phyloP scores from a whole-genome alignment of 192 early-diverging fungal species.

The Coemansia sp. region DNA sequence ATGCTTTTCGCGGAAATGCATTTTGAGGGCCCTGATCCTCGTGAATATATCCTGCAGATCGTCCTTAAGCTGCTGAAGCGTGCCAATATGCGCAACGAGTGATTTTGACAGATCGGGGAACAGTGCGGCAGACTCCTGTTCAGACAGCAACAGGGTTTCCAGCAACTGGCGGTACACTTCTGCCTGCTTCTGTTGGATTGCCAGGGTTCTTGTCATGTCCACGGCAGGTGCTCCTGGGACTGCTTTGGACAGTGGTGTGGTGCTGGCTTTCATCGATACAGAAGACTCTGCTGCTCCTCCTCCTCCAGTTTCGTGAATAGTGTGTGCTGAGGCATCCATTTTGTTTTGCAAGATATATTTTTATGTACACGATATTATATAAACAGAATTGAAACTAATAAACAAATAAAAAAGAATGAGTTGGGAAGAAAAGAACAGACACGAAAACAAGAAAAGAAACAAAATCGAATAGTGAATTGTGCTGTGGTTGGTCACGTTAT shows the following conservation, averaged over 20 bases:
- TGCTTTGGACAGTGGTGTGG: conserved; percentile 14
- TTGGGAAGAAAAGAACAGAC: neutral
- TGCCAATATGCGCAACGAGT: conserved; percentile 22
- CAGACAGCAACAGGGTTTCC: conserved; percentile 27
- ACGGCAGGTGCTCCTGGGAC: conserved; percentile 34
- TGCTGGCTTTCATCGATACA: neutral
- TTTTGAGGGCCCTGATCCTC: conserved; percentile 36
- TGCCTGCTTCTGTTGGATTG: conserved; percentile 30
- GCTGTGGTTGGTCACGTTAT: neutral
- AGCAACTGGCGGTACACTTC: conserved; percentile 34
- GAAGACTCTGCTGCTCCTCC: neutral
- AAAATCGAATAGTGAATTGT: neutral
- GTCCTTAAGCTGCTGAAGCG: conserved; percentile 32
- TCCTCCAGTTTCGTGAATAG: neutral
- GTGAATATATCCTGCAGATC: conserved; percentile 46
- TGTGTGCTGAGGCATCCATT: neutral
- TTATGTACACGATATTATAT: conserved; percentile 2
- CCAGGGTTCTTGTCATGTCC: conserved; percentile 22
- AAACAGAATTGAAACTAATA: neutral
- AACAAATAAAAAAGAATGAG: neutral
- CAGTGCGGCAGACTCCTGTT: conserved; percentile 35
- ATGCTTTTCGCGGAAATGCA: conserved; percentile 33
- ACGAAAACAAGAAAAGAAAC: neutral
- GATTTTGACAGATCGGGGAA: conserved; percentile 43
- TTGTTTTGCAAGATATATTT: neutral